These are phyloP conservation scores for Hericium coralloides DNA, from an alignment of 768 basidiomycete species.

Conservation along the genomic window DNA sequence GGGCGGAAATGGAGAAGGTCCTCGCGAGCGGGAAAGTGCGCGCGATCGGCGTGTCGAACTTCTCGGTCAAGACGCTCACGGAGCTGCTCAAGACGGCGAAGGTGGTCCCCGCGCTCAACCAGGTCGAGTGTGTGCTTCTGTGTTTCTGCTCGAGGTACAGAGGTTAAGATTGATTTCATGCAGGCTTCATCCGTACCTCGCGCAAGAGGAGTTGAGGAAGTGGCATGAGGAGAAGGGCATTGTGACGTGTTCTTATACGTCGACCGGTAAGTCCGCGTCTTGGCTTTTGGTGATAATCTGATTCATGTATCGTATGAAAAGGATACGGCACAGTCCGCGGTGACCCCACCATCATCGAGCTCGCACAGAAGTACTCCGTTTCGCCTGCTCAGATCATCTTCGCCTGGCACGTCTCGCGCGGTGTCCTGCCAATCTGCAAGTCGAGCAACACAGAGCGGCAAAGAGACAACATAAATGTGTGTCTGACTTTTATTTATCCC, in stretches of 20 bases:
- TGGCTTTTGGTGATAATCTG: not conserved
- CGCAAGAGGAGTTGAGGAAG: constrained; percentile 35
- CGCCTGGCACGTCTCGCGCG: constrained; percentile 42
- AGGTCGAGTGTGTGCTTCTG: constrained; percentile 33
- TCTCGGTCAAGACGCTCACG: constrained; percentile 36
- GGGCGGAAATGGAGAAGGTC: constrained; percentile 76
- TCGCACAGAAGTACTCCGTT: constrained; percentile 40
- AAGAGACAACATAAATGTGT: constrained; percentile 39
- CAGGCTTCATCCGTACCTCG: constrained; percentile 44
- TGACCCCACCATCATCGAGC: constrained; percentile 34
- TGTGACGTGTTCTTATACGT: constrained; percentile 38
- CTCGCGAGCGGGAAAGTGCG: constrained; percentile 57
- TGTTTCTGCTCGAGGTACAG: not conserved
- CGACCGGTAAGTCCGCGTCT: constrained; percentile 27
- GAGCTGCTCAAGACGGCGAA: constrained; percentile 28
- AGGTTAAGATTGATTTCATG: not conserved
- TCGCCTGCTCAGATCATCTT: constrained; percentile 39
- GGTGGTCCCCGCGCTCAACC: constrained; percentile 38
- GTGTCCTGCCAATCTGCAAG: constrained; percentile 37
- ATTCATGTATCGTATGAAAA: not conserved
- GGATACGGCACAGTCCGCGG: constrained; percentile 25
- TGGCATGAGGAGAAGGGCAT: constrained; percentile 45
- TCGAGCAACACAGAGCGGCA: constrained; percentile 37
- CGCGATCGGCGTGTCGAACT: constrained; percentile 49
- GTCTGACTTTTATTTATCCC: constrained; percentile 3